A percentile compares a stretch with the other conserved stretches of the same genome.
These are phyloP conservation scores for Aspergillus pseudonomiae DNA, from an alignment of 2,329 filamentous ascomycete species.

Conservation along the genomic window DNA sequence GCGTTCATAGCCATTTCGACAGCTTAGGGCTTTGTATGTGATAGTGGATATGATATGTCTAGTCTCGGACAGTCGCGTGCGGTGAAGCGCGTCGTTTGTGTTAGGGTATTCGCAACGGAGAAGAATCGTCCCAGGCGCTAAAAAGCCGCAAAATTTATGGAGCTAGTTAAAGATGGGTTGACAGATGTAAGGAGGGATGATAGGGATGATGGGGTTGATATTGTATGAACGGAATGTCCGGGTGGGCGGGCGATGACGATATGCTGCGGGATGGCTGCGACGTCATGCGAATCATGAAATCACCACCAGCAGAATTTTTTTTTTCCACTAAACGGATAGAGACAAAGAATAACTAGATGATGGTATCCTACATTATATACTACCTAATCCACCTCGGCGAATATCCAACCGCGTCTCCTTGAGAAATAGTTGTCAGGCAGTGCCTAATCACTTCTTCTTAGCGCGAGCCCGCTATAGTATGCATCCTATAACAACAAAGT, in stretches of 20 bases:
- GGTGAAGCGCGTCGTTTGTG: not conserved
- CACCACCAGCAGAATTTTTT: constrained; percentile 17
- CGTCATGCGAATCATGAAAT: constrained; percentile 38
- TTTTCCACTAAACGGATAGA: not conserved
- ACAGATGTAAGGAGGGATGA: constrained; percentile 9
- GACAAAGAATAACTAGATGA: not conserved
- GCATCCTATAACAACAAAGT: not conserved
- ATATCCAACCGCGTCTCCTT: not conserved
- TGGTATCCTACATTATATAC: not conserved
- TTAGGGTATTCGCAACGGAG: not conserved
- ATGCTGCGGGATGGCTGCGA: constrained; percentile 28
- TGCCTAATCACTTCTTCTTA: not conserved
- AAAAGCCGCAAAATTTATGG: not conserved
- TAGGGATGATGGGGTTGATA: constrained; percentile 13
- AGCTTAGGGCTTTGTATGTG: constrained; percentile 8
- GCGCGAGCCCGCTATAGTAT: not conserved
- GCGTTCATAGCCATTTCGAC: constrained; percentile 30
- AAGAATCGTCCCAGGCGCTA: not conserved
- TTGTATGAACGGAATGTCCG: constrained; percentile 36
- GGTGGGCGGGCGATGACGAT: constrained; percentile 35
- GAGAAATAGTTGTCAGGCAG: constrained; percentile 1
- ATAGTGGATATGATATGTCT: not conserved
- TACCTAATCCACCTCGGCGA: not conserved
- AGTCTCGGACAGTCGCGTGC: not conserved
- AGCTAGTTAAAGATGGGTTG: constrained; percentile 10